Evolutionary conservation across 805 yeast species (phyloP).

Genomic region (Nakazawaea holstii): DNA sequence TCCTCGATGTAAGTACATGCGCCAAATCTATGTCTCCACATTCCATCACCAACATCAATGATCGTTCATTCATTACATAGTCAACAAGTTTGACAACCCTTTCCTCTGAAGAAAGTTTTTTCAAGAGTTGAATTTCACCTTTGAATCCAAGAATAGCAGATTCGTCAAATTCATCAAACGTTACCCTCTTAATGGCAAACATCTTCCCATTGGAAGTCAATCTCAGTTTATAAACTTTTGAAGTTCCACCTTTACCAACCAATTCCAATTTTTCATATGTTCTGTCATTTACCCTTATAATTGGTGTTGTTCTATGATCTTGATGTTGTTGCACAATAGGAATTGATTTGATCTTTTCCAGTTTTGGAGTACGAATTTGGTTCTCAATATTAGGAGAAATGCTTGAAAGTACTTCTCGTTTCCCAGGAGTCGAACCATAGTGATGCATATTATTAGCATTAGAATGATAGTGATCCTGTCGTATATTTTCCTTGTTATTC

Average conservation of each 20-base stretch:
- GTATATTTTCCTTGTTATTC: neutral
- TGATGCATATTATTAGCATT: neutral
- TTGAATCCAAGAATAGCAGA: slow-evolving; percentile 71
- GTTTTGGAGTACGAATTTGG: neutral
- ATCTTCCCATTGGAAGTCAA: slow-evolving; percentile 43
- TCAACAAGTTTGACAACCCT: slow-evolving; percentile 80
- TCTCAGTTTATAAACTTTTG: slow-evolving; percentile 81
- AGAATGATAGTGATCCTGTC: neutral
- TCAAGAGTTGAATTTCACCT: slow-evolving; percentile 80
- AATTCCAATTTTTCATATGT: slow-evolving; percentile 72
- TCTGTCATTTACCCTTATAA: slow-evolving; percentile 46
- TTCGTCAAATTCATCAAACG: slow-evolving; percentile 77
- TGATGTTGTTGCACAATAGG: neutral
- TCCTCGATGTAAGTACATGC: slow-evolving; percentile 60
- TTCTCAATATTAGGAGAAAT: slow-evolving; percentile 1
- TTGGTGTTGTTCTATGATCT: neutral
- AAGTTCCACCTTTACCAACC: slow-evolving; percentile 88
- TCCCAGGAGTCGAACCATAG: neutral
- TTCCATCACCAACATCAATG: slow-evolving; percentile 80
- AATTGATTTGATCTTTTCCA: neutral
- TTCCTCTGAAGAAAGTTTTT: slow-evolving; percentile 49
- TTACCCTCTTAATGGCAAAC: slow-evolving; percentile 78
- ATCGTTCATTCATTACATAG: slow-evolving; percentile 59
- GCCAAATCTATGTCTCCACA: slow-evolving; percentile 92
- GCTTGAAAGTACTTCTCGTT: neutral